Percentiles rank a stretch among this genome's conserved stretches.
phyloP scores from a whole-genome alignment of 305 asterid genomes.

The Rubia peregrina region DNA sequence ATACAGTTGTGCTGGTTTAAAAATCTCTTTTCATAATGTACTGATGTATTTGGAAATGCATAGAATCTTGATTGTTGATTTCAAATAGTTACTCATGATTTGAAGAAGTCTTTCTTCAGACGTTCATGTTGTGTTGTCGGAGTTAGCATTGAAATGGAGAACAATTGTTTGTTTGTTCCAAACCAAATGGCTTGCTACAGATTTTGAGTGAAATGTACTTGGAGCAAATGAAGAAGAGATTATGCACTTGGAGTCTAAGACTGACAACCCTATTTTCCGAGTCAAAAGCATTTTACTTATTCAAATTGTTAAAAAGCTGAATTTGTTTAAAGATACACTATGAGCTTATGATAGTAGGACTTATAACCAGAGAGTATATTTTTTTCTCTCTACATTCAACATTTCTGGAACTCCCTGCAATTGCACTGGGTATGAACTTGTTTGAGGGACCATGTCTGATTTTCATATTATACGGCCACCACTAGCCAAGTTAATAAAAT shows the following conservation, averaged over 20 bases:
- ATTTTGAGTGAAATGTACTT: neutral
- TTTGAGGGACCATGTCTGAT: conserved; percentile 1
- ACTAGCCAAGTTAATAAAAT: neutral
- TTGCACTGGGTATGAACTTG: neutral
- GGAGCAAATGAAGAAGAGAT: neutral
- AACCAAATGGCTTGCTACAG: neutral
- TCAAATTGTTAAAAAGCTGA: neutral
- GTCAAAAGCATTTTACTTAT: neutral
- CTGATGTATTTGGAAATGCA: neutral
- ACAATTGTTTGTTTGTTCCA: conserved; percentile 4
- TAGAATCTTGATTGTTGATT: neutral
- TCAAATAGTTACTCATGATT: neutral
- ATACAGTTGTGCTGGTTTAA: neutral
- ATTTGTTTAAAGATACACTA: neutral
- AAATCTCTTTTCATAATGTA: neutral
- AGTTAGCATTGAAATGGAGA: neutral
- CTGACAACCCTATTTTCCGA: neutral
- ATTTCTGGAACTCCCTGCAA: neutral
- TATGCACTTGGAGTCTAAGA: neutral
- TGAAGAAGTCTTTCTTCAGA: neutral
- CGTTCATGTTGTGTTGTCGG: neutral
- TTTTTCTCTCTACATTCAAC: neutral
- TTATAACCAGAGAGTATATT: neutral
- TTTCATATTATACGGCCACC: neutral
- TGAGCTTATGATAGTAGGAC: neutral